phyloP scores from a whole-genome alignment of 129 eudicot genomes.

The Pulicaria dysenterica region DNA sequence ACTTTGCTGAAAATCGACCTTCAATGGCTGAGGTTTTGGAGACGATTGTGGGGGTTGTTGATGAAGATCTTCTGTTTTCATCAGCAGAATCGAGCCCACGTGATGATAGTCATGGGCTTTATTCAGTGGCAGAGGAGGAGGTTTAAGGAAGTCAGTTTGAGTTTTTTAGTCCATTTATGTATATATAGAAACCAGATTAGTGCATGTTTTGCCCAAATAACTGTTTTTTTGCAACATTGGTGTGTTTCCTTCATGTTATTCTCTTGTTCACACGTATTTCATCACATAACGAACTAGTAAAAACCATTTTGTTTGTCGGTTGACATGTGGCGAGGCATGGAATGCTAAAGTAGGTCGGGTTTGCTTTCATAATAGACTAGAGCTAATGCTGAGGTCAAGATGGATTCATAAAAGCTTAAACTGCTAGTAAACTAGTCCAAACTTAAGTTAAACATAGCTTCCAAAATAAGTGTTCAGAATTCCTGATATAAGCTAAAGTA shows the following conservation, averaged over 20 bases:
- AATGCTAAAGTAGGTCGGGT: too few species aligned
- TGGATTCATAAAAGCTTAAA: too few species aligned
- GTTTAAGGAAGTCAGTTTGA: neutral
- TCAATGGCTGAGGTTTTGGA: slow-evolving; percentile 57
- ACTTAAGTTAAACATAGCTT: too few species aligned
- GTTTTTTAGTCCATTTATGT: slow-evolving; percentile 18
- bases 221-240: neutral
- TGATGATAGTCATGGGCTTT: slow-evolving; percentile 37
- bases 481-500: neutral
- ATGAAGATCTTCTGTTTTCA: slow-evolving; percentile 41
- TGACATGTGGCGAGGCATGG: too few species aligned
- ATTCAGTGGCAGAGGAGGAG: slow-evolving; percentile 50
- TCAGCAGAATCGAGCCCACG: slow-evolving; percentile 41
- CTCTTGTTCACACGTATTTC: neutral
- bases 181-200: slow-evolving; percentile 28
- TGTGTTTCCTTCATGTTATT: neutral
- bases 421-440: too few species aligned
- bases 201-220: slow-evolving; percentile 25
- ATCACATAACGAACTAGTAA: neutral
- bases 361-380: too few species aligned
- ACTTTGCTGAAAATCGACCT: slow-evolving; percentile 57
- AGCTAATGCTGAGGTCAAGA: too few species aligned
- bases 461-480: neutral
- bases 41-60: slow-evolving; percentile 50
- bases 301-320: too few species aligned